These are phyloP conservation scores for Intubia oerlemansii DNA, from an alignment of 2,329 filamentous ascomycete genomes.

Conservation along the genomic window DNA sequence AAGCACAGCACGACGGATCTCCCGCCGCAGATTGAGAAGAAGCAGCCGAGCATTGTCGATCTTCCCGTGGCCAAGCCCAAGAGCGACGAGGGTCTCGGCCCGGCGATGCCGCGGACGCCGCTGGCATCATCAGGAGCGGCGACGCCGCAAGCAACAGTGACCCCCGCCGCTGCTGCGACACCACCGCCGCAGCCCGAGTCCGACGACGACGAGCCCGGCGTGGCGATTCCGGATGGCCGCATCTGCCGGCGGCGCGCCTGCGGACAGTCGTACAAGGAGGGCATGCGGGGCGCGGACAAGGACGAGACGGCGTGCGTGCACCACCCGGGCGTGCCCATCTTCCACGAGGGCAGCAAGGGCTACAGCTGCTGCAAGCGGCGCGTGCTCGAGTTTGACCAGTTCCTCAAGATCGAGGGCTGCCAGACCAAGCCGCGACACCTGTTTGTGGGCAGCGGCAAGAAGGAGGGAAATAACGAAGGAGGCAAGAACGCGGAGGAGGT, in stretches of 20 bases:
- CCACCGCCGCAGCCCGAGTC: conserved; percentile 35
- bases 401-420: conserved; percentile 89
- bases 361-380: conserved; percentile 93
- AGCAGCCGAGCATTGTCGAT: conserved; percentile 21
- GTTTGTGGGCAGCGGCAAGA: conserved; percentile 53
- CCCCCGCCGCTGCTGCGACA: neutral
- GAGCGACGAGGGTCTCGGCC: conserved; percentile 10
- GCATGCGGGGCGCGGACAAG: conserved; percentile 23
- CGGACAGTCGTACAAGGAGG: conserved; percentile 40
- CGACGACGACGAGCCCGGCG: conserved; percentile 64
- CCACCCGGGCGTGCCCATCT: conserved; percentile 78
- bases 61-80: conserved; percentile 30
- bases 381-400: conserved; percentile 93
- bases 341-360: conserved; percentile 96
- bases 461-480: conserved; percentile 7
- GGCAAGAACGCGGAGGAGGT: conserved; percentile 32
- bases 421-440: conserved; percentile 62
- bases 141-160: conserved; percentile 10
- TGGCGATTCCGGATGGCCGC: conserved; percentile 52
- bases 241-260: conserved; percentile 65
- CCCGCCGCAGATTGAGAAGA: conserved; percentile 40
- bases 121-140: too few relatives aligned
- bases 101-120: conserved; percentile 16
- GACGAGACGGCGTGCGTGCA: conserved; percentile 60
- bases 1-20: conserved; percentile 76